Evolutionary conservation across 768 basidiomycete species (phyloP).

Genomic region (Wakefieldia striispora): DNA sequence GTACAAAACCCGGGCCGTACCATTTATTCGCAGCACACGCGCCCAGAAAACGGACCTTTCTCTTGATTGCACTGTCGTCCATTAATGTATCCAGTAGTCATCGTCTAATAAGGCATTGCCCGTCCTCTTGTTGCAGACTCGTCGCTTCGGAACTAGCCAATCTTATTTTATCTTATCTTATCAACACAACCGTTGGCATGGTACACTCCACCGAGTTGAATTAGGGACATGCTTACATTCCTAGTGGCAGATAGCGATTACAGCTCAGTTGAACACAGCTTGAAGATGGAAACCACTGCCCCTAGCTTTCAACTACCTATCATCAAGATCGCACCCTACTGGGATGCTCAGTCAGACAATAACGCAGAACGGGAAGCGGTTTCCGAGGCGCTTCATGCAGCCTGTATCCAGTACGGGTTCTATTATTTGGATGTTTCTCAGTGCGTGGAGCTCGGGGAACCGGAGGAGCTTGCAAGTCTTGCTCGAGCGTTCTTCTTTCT

Average conservation of each 20-base stretch:
- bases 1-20: constrained; percentile 57
- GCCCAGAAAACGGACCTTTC: constrained; percentile 33
- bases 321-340: constrained; percentile 69
- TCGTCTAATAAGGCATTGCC: constrained; percentile 17
- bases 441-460: constrained; percentile 54
- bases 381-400: constrained; percentile 61
- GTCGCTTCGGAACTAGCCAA: background rate
- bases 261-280: background rate
- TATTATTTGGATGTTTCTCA: constrained; percentile 75
- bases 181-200: too few species aligned
- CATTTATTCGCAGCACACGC: constrained; percentile 55
- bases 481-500: constrained; percentile 72
- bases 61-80: constrained; percentile 16
- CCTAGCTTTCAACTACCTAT: constrained; percentile 53
- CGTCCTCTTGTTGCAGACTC: background rate
- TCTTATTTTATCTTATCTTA: constrained; percentile 22
- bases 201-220: too few species aligned
- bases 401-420: constrained; percentile 81
- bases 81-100: constrained; percentile 21
- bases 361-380: constrained; percentile 41
- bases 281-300: constrained; percentile 10
- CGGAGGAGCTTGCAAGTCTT: constrained; percentile 60
- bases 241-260: too few species aligned
- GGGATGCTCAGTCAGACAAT: constrained; percentile 40
- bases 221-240: too few species aligned